Percentiles rank a stretch among this genome's conserved stretches.
Evolutionary conservation across 2,329 filamentous ascomycete genomes (phyloP).

Genomic region (Neofusicoccum parvum): DNA sequence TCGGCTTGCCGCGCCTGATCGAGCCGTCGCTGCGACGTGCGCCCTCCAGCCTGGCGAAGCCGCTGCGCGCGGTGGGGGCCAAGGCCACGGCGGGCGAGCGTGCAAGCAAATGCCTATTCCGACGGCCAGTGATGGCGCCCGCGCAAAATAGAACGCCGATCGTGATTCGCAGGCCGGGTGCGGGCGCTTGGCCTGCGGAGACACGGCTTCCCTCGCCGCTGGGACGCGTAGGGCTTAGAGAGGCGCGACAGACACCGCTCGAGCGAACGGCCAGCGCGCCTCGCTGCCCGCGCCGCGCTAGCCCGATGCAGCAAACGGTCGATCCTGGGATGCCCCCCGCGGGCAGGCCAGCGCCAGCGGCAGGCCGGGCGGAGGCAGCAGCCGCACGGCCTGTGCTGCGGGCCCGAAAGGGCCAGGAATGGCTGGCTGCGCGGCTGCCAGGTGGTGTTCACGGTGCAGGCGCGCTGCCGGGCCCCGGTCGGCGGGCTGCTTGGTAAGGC

Average conservation of each 20-base stretch:
- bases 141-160: no score
- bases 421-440: background rate
- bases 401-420: background rate
- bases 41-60: background rate
- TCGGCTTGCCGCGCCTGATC: constrained; percentile 4
- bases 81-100: background rate
- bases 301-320: no score
- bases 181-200: background rate
- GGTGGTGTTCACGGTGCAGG: background rate
- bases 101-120: constrained; percentile 6
- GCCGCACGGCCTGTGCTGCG: background rate
- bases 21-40: constrained; percentile 6
- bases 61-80: constrained; percentile 4
- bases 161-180: background rate
- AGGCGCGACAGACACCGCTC: background rate
- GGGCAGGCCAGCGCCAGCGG: background rate
- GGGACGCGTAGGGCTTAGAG: background rate
- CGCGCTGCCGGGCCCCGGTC: background rate
- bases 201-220: background rate
- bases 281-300: no score
- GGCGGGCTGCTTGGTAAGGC: background rate
- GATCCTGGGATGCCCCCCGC: no score
- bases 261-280: background rate
- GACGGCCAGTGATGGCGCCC: background rate
- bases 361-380: background rate